A percentile compares a stretch with the other conserved stretches of the same genome.
These are phyloP conservation scores for Arachnomyces sp. DNA, from an alignment of 2,329 filamentous ascomycete species.

Conservation along the genomic window DNA sequence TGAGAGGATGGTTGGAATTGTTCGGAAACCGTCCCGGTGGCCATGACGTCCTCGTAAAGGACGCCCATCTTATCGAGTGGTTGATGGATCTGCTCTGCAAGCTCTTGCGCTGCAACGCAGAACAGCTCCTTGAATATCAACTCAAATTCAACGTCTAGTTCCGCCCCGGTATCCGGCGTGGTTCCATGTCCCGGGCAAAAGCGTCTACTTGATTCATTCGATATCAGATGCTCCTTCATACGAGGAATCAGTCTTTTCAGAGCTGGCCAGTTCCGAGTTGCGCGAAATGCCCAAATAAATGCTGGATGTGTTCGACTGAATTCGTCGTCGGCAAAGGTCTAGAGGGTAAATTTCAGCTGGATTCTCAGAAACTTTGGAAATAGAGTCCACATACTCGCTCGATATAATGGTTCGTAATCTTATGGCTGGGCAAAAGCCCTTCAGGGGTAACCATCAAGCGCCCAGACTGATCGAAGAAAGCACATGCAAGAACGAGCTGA, in stretches of 20 bases:
- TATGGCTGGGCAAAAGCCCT: slow-evolving; percentile 42
- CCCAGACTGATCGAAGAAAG: slow-evolving; percentile 36
- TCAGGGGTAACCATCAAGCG: slow-evolving; percentile 40
- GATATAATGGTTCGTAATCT: slow-evolving; percentile 70
- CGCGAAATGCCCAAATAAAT: slow-evolving; percentile 81
- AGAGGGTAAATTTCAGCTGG: slow-evolving; percentile 11
- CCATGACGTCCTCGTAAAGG: slow-evolving; percentile 67
- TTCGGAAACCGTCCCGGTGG: slow-evolving; percentile 46
- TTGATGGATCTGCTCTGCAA: slow-evolving; percentile 59
- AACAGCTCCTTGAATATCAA: slow-evolving; percentile 74
- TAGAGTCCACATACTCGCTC: slow-evolving; percentile 45
- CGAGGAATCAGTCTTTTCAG: slow-evolving; percentile 59
- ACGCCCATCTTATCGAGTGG: slow-evolving; percentile 57
- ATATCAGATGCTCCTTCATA: slow-evolving; percentile 63
- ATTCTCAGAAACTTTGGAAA: neutral
- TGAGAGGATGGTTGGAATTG: slow-evolving; percentile 21
- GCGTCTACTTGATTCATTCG: slow-evolving; percentile 40
- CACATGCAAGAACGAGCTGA: slow-evolving; percentile 45
- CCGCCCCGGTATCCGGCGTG: slow-evolving; percentile 34
- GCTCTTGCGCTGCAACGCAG: slow-evolving; percentile 66
- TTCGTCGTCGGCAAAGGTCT: slow-evolving; percentile 58
- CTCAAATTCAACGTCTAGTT: slow-evolving; percentile 61
- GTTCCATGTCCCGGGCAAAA: slow-evolving; percentile 39
- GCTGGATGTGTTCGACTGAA: slow-evolving; percentile 69
- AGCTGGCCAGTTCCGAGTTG: slow-evolving; percentile 66